A percentile compares a stretch with the other conserved stretches of the same genome.
Conservation (phyloP, 352 stramenopile species). For the Phytophthora hibernalis region DNA sequence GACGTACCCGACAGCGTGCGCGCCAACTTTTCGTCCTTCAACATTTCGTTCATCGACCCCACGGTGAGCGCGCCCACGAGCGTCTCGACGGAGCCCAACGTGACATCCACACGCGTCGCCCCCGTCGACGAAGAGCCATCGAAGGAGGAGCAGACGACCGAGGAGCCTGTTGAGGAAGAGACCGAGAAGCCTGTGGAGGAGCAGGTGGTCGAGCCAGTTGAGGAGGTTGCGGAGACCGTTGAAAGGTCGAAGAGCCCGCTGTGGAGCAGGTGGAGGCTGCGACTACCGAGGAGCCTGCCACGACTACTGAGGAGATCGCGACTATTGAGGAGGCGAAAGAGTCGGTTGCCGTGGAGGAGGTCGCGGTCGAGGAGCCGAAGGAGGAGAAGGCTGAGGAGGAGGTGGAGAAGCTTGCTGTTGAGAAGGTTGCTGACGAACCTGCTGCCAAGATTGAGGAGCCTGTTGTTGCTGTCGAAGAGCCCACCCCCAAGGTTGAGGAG, state of each 20-base stretch:
- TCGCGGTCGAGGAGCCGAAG: conserved; percentile 1
- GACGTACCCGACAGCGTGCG: conserved; percentile 54
- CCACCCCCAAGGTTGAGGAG: not conserved
- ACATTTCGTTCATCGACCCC: conserved; percentile 63
- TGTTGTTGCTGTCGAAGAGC: not conserved
- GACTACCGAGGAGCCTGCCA: conserved; percentile 6
- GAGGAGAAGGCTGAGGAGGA: not conserved
- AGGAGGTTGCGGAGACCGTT: not conserved
- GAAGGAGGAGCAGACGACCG: conserved; percentile 4
- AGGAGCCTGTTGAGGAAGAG: not conserved
- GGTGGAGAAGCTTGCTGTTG: not conserved
- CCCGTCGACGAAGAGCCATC: not conserved
- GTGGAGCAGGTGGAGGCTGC: not conserved
- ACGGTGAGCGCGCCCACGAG: conserved; percentile 46
- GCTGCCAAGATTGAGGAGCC: not conserved
- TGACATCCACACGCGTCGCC: conserved; percentile 27
- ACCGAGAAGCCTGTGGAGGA: not conserved
- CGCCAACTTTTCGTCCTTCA: conserved; percentile 62
- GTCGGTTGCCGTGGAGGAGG: conserved; percentile 1
- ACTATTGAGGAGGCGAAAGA: conserved; percentile 16
- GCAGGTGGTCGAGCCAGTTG: conserved; percentile 1
- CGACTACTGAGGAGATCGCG: conserved; percentile 21
- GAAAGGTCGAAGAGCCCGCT: not conserved
- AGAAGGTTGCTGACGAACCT: not conserved
- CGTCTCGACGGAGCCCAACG: conserved; percentile 37